These are phyloP conservation scores for Skeletonema costatum DNA, from an alignment of 108 stramenopile species.

Conservation along the genomic window DNA sequence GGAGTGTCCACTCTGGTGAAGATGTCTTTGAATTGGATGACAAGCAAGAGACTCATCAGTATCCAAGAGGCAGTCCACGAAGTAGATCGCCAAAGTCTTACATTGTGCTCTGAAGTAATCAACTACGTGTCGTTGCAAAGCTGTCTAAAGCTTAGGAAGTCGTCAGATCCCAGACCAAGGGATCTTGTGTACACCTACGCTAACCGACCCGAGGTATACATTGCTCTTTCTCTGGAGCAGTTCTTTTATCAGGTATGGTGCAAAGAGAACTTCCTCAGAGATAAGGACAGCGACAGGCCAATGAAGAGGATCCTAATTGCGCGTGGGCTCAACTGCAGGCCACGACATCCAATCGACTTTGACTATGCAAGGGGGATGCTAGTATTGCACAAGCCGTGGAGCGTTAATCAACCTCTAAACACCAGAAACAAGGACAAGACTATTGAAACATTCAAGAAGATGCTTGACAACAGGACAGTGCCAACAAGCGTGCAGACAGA, in stretches of 20 bases:
- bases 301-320: neutral
- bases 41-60: neutral
- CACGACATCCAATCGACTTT: constrained; percentile 5
- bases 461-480: neutral
- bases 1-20: too few relatives aligned
- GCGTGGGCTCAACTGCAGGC: constrained; percentile 2
- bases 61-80: constrained; percentile 5
- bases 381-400: constrained; percentile 22
- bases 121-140: neutral
- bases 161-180: neutral
- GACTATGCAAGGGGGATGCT: constrained; percentile 23
- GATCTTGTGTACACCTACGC: neutral
- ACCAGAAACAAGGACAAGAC: neutral
- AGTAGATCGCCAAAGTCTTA: neutral
- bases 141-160: neutral
- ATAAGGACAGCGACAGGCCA: neutral
- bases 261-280: neutral
- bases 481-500: neutral
- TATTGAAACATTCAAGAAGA: neutral
- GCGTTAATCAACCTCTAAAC: neutral
- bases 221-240: neutral
- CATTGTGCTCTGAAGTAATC: neutral
- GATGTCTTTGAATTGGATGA: neutral
- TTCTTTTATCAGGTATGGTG: neutral
- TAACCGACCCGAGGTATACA: neutral